A percentile compares a stretch with the other conserved stretches of the same genome.
These are phyloP conservation scores for Leccinellum albellum DNA, from an alignment of 768 basidiomycete genomes.

Conservation along the genomic window DNA sequence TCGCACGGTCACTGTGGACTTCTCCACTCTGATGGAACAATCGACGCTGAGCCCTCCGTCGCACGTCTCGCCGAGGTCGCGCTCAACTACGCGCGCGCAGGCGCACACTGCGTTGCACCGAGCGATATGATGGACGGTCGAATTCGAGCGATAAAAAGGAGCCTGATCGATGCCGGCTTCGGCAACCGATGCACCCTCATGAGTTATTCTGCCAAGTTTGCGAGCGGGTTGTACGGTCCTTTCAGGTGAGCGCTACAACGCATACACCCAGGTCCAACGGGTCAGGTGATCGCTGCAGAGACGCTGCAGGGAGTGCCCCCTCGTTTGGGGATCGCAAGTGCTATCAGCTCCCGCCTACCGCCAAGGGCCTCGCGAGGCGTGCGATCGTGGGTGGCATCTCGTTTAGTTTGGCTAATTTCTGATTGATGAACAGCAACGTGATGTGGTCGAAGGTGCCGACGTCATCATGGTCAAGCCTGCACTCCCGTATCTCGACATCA, in stretches of 20 bases:
- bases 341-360: slow-evolving; percentile 91
- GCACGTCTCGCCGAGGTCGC: slow-evolving; percentile 91
- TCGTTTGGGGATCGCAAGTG: slow-evolving; percentile 96
- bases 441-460: slow-evolving; percentile 88
- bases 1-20: slow-evolving; percentile 96
- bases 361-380: slow-evolving; percentile 84
- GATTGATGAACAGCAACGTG: slow-evolving; percentile 61
- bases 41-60: slow-evolving; percentile 75
- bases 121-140: slow-evolving; percentile 99
- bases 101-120: slow-evolving; percentile 97
- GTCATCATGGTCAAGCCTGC: slow-evolving; percentile 99
- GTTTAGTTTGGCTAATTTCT: neutral
- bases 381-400: slow-evolving; percentile 70
- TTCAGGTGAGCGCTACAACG: slow-evolving; percentile 63
- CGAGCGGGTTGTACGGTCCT: slow-evolving; percentile 91
- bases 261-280: slow-evolving; percentile 1
- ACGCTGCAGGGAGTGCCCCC: slow-evolving; percentile 96
- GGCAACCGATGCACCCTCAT: slow-evolving; percentile 91
- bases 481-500: slow-evolving; percentile 94
- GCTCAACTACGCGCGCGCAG: slow-evolving; percentile 85
- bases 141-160: slow-evolving; percentile 83
- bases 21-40: slow-evolving; percentile 68
- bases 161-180: slow-evolving; percentile 75
- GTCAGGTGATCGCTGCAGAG: slow-evolving; percentile 43
- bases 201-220: slow-evolving; percentile 98